A percentile compares a stretch with the other conserved stretches of the same genome.
phyloP scores from a whole-genome alignment of 1,139 yeast species.

The Yamadazyma atlantica region DNA sequence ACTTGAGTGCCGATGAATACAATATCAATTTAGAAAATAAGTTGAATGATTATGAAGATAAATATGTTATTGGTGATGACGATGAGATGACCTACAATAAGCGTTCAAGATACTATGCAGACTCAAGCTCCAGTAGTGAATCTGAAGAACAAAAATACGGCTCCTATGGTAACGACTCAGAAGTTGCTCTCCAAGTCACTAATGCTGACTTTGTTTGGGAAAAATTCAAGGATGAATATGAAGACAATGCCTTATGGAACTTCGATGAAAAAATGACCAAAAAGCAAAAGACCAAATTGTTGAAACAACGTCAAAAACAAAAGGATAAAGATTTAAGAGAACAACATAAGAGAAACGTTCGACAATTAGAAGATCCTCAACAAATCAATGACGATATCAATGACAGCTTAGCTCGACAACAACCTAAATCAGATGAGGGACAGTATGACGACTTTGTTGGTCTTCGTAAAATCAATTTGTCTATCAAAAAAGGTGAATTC shows the following conservation, averaged over 20 bases:
- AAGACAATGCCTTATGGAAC: conserved; percentile 27
- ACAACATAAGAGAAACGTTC: conserved; percentile 5
- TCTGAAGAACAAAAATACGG: conserved; percentile 1
- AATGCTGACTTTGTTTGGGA: conserved; percentile 41
- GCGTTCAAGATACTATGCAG: neutral
- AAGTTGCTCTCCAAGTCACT: conserved; percentile 24
- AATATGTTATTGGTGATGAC: conserved; percentile 21
- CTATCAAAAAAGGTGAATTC: conserved; percentile 30
- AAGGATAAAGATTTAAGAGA: conserved; percentile 9
- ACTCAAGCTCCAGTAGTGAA: neutral
- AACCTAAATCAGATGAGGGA: neutral
- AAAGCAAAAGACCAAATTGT: conserved; percentile 15
- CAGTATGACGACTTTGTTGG: conserved; percentile 25
- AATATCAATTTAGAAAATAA: conserved; percentile 22
- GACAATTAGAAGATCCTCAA: conserved; percentile 3
- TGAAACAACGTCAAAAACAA: conserved; percentile 18
- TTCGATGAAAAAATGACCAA: conserved; percentile 15
- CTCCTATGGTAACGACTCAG: conserved; percentile 6
- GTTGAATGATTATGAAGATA: conserved; percentile 16
- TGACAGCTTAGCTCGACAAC: conserved; percentile 1
- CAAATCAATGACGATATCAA: conserved; percentile 2
- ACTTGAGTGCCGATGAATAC: conserved; percentile 40
- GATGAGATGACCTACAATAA: conserved; percentile 1
- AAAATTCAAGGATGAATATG: conserved; percentile 28
- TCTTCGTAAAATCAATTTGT: conserved; percentile 28